phyloP scores from a whole-genome alignment of 2,329 filamentous ascomycete genomes.

The Fusarium decemcellulare region DNA sequence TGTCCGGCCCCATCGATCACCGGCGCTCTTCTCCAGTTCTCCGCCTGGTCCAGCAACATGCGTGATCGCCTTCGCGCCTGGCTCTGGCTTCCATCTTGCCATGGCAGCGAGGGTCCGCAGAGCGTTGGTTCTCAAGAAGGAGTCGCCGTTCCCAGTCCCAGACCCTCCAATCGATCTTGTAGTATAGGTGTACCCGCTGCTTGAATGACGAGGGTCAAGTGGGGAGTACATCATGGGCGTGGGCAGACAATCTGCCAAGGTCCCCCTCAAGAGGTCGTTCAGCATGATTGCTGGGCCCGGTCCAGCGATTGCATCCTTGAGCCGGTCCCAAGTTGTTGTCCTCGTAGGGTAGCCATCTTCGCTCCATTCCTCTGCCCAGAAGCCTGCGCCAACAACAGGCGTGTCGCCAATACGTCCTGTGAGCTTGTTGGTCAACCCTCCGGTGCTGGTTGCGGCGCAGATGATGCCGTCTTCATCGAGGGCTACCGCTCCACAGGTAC shows the following conservation, averaged over 20 bases:
- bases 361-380: slow-evolving; percentile 90
- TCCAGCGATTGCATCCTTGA: slow-evolving; percentile 23
- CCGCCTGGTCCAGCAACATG: slow-evolving; percentile 79
- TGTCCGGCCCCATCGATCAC: slow-evolving; percentile 77
- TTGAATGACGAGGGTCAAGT: slow-evolving; percentile 3
- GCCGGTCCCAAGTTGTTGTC: slow-evolving; percentile 22
- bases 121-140: slow-evolving; percentile 82
- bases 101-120: slow-evolving; percentile 81
- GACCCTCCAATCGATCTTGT: slow-evolving; percentile 72
- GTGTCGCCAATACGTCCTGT: slow-evolving; percentile 90
- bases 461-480: slow-evolving; percentile 82
- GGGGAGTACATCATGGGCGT: slow-evolving; percentile 60
- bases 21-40: slow-evolving; percentile 81
- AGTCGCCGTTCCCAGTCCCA: slow-evolving; percentile 90
- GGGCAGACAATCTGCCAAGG: slow-evolving; percentile 74
- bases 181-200: slow-evolving; percentile 24
- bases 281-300: slow-evolving; percentile 36
- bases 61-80: slow-evolving; percentile 71
- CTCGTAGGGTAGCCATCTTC: slow-evolving; percentile 59
- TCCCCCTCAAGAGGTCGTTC: slow-evolving; percentile 57
- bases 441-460: slow-evolving; percentile 77
- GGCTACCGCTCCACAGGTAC: slow-evolving; percentile 87
- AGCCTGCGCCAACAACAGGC: slow-evolving; percentile 85
- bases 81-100: slow-evolving; percentile 70
- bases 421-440: slow-evolving; percentile 90